A percentile compares a stretch with the other conserved stretches of the same genome.
Evolutionary conservation across 352 stramenopile genomes (phyloP).

Genomic region (Phytophthora idaei): DNA sequence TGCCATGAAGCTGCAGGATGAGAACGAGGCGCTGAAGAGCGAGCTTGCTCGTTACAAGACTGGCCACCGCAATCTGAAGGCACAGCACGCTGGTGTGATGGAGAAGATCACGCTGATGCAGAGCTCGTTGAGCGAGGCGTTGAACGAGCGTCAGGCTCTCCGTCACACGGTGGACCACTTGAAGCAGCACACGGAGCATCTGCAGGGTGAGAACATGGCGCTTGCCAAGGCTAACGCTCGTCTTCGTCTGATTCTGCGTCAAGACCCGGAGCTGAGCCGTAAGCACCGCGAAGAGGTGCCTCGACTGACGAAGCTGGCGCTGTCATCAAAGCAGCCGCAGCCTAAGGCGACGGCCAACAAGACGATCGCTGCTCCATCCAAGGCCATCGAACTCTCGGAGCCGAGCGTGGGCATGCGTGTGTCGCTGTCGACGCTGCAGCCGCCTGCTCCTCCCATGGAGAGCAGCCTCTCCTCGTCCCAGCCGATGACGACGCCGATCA

Average conservation of each 20-base stretch:
- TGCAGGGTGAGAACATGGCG: slow-evolving; percentile 85
- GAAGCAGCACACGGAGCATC: slow-evolving; percentile 74
- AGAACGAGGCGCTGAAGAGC: slow-evolving; percentile 80
- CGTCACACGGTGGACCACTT: slow-evolving; percentile 76
- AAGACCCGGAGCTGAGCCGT: slow-evolving; percentile 84
- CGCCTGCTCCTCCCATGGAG: slow-evolving; percentile 42
- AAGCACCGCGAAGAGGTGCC: slow-evolving; percentile 87
- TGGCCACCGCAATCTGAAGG: slow-evolving; percentile 83
- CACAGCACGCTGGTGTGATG: slow-evolving; percentile 78
- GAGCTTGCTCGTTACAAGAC: slow-evolving; percentile 84
- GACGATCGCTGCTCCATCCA: slow-evolving; percentile 35
- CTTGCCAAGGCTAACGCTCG: slow-evolving; percentile 86
- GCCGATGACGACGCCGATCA: slow-evolving; percentile 52
- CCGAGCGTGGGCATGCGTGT: slow-evolving; percentile 49
- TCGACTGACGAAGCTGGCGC: slow-evolving; percentile 79
- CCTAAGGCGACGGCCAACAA: slow-evolving; percentile 53
- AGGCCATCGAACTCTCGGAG: slow-evolving; percentile 53
- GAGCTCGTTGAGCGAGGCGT: slow-evolving; percentile 66
- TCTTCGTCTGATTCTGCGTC: slow-evolving; percentile 80
- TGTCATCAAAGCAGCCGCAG: slow-evolving; percentile 70
- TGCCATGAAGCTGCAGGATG: slow-evolving; percentile 85
- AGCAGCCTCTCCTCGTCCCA: slow-evolving; percentile 22
- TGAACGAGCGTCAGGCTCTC: slow-evolving; percentile 75
- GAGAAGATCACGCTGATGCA: slow-evolving; percentile 87
- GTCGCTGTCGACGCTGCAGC: slow-evolving; percentile 54